A percentile compares a stretch with the other conserved stretches of the same genome.
These are phyloP conservation scores for Dissophora globulifera DNA, from an alignment of 192 early-diverging fungal genomes.

Conservation along the genomic window DNA sequence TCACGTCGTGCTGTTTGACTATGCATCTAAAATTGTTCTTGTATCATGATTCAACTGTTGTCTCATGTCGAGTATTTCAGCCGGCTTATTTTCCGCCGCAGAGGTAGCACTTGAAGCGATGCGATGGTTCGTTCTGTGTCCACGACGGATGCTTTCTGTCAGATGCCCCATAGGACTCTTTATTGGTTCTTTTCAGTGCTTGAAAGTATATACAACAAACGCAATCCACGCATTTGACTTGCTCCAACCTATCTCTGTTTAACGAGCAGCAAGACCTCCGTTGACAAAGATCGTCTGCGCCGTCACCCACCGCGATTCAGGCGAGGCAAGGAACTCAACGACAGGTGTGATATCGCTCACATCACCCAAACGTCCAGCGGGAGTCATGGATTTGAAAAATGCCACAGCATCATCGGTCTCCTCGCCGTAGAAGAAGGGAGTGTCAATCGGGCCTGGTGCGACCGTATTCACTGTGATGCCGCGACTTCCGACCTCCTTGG, in stretches of 20 bases:
- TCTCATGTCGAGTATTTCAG: no score
- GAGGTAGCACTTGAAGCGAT: no score
- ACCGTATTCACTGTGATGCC: conserved; percentile 57
- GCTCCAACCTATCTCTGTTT: conserved; percentile 4
- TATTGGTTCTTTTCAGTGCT: no score
- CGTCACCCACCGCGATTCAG: conserved; percentile 48
- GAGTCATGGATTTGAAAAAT: conserved; percentile 19
- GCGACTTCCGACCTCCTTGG: conserved; percentile 41
- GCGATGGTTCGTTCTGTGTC: no score
- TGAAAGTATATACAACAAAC: no score
- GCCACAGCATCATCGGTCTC: conserved; percentile 44
- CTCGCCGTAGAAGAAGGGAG: conserved; percentile 53
- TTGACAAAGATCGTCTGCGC: conserved; percentile 55
- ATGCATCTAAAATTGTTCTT: no score
- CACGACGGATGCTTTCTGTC: no score
- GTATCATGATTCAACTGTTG: no score
- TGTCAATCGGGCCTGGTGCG: conserved; percentile 52
- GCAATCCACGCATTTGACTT: background rate
- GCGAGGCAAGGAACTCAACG: conserved; percentile 51
- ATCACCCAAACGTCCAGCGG: conserved; percentile 30
- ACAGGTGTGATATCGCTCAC: conserved; percentile 52
- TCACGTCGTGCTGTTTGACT: no score
- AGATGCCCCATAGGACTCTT: no score
- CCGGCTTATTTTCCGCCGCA: no score
- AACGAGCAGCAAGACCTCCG: conserved; percentile 47